Conservation (phyloP, 2,329 filamentous ascomycete species). For the Aspergillus glaucus region DNA sequence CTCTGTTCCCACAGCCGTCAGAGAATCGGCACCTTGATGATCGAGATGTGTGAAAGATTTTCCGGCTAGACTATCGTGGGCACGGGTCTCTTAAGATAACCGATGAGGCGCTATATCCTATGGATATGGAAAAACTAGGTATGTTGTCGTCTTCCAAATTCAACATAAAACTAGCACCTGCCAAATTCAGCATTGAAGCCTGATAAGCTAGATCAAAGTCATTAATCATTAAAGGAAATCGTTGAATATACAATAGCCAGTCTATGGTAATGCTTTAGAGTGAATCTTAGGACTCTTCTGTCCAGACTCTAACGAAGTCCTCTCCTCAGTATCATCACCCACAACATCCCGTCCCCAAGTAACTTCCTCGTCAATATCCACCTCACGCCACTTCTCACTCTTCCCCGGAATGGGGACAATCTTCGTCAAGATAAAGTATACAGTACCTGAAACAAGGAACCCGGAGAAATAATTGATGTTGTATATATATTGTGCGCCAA, state of each 20-base stretch:
- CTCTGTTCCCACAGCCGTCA: too few species aligned
- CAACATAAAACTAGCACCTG: too few species aligned
- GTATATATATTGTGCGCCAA: constrained; percentile 78
- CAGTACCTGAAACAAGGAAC: constrained; percentile 60
- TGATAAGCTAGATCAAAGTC: too few species aligned
- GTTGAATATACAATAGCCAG: neutral
- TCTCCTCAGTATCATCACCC: constrained; percentile 16
- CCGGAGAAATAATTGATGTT: constrained; percentile 86
- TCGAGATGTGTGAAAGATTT: too few species aligned
- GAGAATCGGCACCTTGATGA: too few species aligned
- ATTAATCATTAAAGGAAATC: too few species aligned
- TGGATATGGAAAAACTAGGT: too few species aligned
- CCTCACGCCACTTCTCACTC: constrained; percentile 71
- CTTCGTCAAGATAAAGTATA: constrained; percentile 67
- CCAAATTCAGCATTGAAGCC: too few species aligned
- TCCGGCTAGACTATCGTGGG: too few species aligned
- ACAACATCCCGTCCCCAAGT: constrained; percentile 28
- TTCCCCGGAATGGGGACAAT: constrained; percentile 67
- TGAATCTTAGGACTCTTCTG: constrained; percentile 18
- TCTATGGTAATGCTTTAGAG: neutral
- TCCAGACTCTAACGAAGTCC: constrained; percentile 1
- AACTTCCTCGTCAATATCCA: constrained; percentile 41
- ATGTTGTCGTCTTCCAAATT: too few species aligned
- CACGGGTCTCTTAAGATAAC: too few species aligned
- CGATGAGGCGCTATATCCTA: too few species aligned